Conservation (phyloP, 257 asterid species). For the Plantago elongata region DNA sequence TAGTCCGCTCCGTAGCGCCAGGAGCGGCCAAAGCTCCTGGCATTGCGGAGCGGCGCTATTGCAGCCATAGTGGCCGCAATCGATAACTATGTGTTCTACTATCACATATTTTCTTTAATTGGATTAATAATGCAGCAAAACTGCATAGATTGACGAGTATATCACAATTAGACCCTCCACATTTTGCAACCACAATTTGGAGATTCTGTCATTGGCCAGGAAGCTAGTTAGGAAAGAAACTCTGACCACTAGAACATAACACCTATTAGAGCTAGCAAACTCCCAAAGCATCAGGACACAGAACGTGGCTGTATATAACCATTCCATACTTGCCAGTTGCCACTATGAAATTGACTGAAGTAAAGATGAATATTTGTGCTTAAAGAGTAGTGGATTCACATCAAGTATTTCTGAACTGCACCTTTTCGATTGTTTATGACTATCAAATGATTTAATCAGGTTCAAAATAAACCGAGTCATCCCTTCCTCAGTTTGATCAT, state of each 20-base stretch:
- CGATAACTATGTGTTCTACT: no score
- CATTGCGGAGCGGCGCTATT: no score
- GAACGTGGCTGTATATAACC: slow-evolving; percentile 1
- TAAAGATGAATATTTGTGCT: slow-evolving; percentile 2
- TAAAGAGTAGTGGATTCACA: slow-evolving; percentile 1
- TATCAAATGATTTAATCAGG: slow-evolving; percentile 83
- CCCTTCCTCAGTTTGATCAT: slow-evolving; percentile 98
- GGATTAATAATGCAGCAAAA: background rate
- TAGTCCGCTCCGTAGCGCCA: no score
- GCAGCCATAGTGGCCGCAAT: no score
- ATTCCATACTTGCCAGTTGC: slow-evolving; percentile 5
- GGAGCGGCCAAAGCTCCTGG: no score
- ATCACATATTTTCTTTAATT: background rate
- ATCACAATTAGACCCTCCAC: slow-evolving; percentile 1
- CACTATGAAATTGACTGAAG: background rate
- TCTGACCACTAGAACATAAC: slow-evolving; percentile 1
- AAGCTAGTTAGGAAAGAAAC: background rate
- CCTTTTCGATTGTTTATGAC: slow-evolving; percentile 90
- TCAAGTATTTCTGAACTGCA: slow-evolving; percentile 22
- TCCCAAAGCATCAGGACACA: background rate
- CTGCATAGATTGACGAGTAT: no score
- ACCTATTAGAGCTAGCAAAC: background rate
- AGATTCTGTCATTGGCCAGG: no score
- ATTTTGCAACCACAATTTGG: no score
- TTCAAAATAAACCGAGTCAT: slow-evolving; percentile 78